Evolutionary conservation across 116 monocot species (phyloP).

Genomic region (Posidonia oceanica): DNA sequence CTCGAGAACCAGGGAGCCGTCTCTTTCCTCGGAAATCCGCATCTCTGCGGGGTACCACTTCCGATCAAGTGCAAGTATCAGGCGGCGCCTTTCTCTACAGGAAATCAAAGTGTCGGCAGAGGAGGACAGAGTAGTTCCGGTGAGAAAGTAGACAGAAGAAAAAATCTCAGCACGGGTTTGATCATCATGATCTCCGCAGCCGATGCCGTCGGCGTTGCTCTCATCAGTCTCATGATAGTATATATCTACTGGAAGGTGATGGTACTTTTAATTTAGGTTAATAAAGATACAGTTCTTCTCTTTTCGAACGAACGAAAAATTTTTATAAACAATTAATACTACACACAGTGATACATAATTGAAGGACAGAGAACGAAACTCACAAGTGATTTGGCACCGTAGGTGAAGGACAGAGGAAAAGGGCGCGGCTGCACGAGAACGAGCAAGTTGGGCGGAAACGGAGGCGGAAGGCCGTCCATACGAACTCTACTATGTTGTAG

Average conservation of each 20-base stretch:
- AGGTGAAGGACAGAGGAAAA: constrained; percentile 29
- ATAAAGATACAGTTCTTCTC: neutral
- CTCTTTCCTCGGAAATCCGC: constrained; percentile 54
- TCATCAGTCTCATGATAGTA: constrained; percentile 45
- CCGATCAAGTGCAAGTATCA: constrained; percentile 27
- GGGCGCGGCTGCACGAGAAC: constrained; percentile 25
- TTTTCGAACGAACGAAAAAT: neutral
- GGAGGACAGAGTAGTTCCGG: neutral
- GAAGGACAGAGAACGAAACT: too few relatives aligned
- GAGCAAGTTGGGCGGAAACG: constrained; percentile 16
- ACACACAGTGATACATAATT: too few relatives aligned
- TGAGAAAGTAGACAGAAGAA: neutral
- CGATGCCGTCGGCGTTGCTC: constrained; percentile 60
- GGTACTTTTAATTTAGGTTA: neutral
- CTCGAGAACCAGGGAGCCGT: constrained; percentile 45
- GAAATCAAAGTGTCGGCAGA: neutral
- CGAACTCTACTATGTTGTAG: neutral
- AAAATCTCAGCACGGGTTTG: constrained; percentile 21
- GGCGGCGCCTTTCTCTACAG: neutral
- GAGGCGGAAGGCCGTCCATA: neutral
- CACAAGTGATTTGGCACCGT: neutral
- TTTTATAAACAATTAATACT: neutral
- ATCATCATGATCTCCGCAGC: constrained; percentile 67
- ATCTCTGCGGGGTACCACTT: constrained; percentile 63
- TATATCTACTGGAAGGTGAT: constrained; percentile 60